Evolutionary conservation across 257 asterid species (phyloP).

Genomic region (Nicotiana sylvestris): DNA sequence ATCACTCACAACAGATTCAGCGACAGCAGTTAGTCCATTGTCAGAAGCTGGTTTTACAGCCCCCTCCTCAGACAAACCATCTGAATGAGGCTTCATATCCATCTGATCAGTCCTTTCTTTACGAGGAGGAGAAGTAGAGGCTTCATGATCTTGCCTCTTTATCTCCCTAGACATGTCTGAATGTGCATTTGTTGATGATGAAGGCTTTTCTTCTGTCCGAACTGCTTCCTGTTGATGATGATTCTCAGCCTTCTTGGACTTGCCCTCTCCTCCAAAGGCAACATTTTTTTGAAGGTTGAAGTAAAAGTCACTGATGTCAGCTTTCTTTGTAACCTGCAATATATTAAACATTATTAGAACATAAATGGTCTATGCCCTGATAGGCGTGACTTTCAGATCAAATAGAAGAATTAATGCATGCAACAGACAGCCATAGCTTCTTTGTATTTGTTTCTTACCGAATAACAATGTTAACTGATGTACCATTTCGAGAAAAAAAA

Average conservation of each 20-base stretch:
- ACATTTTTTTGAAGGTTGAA: slow-evolving; percentile 68
- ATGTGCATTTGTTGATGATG: slow-evolving; percentile 25
- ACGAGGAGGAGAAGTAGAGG: slow-evolving; percentile 34
- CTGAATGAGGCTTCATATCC: slow-evolving; percentile 31
- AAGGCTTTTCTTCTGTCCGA: slow-evolving; percentile 29
- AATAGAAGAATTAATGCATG: background rate
- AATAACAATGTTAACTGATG: background rate
- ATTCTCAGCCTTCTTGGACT: slow-evolving; percentile 35
- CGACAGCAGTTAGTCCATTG: background rate
- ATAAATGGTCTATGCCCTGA: background rate
- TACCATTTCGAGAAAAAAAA: background rate
- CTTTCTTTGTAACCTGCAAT: slow-evolving; percentile 77
- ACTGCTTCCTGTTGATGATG: slow-evolving; percentile 28
- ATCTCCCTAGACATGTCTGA: slow-evolving; percentile 31
- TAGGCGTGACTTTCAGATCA: background rate
- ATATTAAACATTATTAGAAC: slow-evolving; percentile 5
- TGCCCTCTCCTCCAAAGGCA: slow-evolving; percentile 71
- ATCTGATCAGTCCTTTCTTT: slow-evolving; percentile 25
- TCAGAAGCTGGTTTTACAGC: slow-evolving; percentile 15
- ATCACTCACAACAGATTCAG: slow-evolving; percentile 21
- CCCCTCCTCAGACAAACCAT: slow-evolving; percentile 29
- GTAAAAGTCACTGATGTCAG: slow-evolving; percentile 76
- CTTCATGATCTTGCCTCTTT: slow-evolving; percentile 26
- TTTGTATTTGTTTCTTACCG: background rate
- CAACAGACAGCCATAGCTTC: background rate